A percentile compares a stretch with the other conserved stretches of the same genome.
Evolutionary conservation across 179 eudicot species (phyloP).

Genomic region (Drosera spatulata): DNA sequence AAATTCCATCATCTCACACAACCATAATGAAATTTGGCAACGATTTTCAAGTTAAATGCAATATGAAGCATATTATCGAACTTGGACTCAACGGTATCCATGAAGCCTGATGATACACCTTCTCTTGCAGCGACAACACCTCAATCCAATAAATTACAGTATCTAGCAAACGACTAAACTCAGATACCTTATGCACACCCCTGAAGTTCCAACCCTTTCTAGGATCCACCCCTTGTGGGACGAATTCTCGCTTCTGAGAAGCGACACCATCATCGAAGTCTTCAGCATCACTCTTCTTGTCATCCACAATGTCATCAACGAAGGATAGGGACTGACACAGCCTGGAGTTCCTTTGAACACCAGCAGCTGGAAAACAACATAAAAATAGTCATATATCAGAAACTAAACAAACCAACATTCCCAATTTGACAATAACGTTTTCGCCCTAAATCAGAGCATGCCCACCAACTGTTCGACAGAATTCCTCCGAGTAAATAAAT

Average conservation of each 20-base stretch:
- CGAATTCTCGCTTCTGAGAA: constrained; percentile 31
- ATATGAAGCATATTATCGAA: too few species aligned
- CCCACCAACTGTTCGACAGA: constrained; percentile 10
- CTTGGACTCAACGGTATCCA: too few species aligned
- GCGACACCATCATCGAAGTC: constrained; percentile 20
- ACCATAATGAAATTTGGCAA: too few species aligned
- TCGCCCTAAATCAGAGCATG: not conserved
- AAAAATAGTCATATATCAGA: constrained; percentile 5
- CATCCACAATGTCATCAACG: constrained; percentile 25
- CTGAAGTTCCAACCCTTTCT: constrained; percentile 72
- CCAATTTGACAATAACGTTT: not conserved
- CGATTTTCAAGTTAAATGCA: too few species aligned
- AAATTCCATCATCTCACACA: too few species aligned
- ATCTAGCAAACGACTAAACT: too few species aligned
- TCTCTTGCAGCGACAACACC: too few species aligned
- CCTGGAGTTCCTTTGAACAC: constrained; percentile 36
- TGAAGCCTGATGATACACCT: too few species aligned
- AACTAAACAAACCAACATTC: not conserved
- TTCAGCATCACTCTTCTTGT: constrained; percentile 13
- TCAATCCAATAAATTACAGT: too few species aligned
- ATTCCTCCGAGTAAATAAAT: constrained; percentile 8
- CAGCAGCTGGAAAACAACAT: constrained; percentile 26
- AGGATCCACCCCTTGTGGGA: constrained; percentile 74
- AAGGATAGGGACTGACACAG: constrained; percentile 29
- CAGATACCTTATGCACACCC: constrained; percentile 86